These are phyloP conservation scores for Colletotrichum sp. DNA, from an alignment of 2,329 filamentous ascomycete species.

Conservation along the genomic window DNA sequence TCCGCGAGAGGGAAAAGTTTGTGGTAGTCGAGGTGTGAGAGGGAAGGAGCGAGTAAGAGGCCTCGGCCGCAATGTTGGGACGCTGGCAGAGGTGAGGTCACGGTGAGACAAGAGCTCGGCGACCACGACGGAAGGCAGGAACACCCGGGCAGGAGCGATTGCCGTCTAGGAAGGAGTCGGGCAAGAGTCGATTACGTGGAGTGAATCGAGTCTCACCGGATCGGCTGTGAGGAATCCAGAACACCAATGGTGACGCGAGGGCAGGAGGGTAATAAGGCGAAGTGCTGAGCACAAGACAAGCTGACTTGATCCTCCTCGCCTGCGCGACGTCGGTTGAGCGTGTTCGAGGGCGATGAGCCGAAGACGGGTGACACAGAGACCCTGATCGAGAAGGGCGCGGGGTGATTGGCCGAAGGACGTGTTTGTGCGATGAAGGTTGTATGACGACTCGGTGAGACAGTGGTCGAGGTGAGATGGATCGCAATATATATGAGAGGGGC, in stretches of 20 bases:
- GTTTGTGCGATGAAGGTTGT: conserved; percentile 11
- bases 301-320: neutral
- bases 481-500: conserved; percentile 9
- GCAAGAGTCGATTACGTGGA: neutral
- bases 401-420: neutral
- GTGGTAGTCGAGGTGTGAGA: neutral
- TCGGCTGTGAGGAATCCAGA: neutral
- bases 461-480: neutral
- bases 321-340: conserved; percentile 4
- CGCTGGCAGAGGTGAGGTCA: neutral
- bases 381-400: conserved; percentile 1
- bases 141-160: neutral
- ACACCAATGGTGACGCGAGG: neutral
- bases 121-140: conserved; percentile 11
- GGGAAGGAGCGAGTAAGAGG: neutral
- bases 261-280: neutral
- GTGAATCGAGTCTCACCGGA: conserved; percentile 1
- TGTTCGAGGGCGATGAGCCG: neutral
- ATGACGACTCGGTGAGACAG: conserved; percentile 1
- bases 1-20: neutral
- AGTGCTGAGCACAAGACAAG: neutral
- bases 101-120: conserved; percentile 7
- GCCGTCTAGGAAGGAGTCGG: neutral
- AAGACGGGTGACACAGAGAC: neutral
- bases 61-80: neutral